Base-by-base conservation (phyloP, 192 early-diverging fungal genomes). In the Jimgerdemannia flammicorona region DNA sequence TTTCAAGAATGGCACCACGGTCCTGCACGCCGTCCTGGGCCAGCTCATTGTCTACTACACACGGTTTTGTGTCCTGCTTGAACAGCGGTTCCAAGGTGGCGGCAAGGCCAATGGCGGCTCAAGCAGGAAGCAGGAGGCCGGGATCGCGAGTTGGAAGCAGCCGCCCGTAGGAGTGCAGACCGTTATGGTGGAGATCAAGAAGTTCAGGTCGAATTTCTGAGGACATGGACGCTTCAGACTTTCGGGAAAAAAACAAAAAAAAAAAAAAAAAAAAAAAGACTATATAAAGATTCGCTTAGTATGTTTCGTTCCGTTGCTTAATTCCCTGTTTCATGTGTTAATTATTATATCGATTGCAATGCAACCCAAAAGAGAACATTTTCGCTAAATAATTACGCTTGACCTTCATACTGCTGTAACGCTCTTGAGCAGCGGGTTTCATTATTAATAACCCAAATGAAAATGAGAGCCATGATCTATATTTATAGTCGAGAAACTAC, bases 121-220 rank as follows among this genome's bases (percentile, higher is more conserved):
- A 10, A 54, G 49, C 49, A 54, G 11, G 49, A 54, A 54, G 49
- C 49, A 54, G 49, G 49, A 54, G 11, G 64, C 67, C 18, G 72
- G 72, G 40, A 73, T 73, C 18, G 59, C 73, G 66, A 59, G 85
- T 80, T 44, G 80, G 72, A 78, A 76, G 44, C 66, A 79, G 18
- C 91, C 91, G 69, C 97, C 98, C 7, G 92, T 98, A 0, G 94
- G 93, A 49, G 80, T 97, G 59, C 96, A 99, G 75, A 95, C 90
- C 18, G 93, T 99, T 14, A 93, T 98, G 93, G 93, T 96, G 0
- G 98, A 98, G 77, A 93, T 98, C 76, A 99, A 98, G 83, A 97
- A 96, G 83, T 98, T 93, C 78, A 82, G 87, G 72, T 90, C 87
- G 67, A 88, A 86, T 59, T 91, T 91, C 80, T 89, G 76, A 76